Evolutionary conservation across 2,329 filamentous ascomycete genomes (phyloP), one percentile per base, ranked within the genome.

Genomic region (Alternaria incomplexa): DNA sequence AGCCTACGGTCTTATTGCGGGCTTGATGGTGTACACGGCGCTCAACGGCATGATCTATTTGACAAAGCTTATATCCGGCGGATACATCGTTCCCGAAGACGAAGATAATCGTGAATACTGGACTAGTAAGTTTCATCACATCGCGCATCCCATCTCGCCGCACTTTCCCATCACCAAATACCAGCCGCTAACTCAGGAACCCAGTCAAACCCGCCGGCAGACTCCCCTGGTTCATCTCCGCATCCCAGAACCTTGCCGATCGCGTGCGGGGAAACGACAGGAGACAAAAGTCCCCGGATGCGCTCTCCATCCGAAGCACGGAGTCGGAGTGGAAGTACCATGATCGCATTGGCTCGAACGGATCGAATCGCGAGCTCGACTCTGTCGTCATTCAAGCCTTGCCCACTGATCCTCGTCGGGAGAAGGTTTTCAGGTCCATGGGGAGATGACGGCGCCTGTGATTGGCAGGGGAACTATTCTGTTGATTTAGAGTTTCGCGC

Each of bases 1-100:
- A 72, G 92, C 93, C 12, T 92, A 96, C 74, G 93, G 93, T 48
- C 84, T 97, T 15, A 96, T 96, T 70, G 91, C 88, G 4, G 92
- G 93, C 32, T 89, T 96, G 67, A 84, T 91, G 75, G 87, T 88
- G 32, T 96, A 96, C 78, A 89, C 90, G 43, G 78, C 90, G 56
- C 85, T 97, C 77, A 96, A 97, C 79, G 87, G 85, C 3, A 77
- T 86, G 25, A 88, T 92, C 15, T 93, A 88, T 86, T 58, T 91
- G 47, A 82, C 96, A 63, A 89, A 91, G 77, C 83, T 89, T 69
- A 78, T 83, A 10, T 89, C 88, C 1, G 83, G 88, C 6, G 92
- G 92, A 44, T 86, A 89, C 48, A 87, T 96, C 66, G 86, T 90
- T 10, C 92, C 93, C 0, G 86, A 87, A 5, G 92, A 94, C 77